These are phyloP conservation scores for Byssothecium circinans DNA, from an alignment of 2,329 filamentous ascomycete genomes.

Conservation along the genomic window DNA sequence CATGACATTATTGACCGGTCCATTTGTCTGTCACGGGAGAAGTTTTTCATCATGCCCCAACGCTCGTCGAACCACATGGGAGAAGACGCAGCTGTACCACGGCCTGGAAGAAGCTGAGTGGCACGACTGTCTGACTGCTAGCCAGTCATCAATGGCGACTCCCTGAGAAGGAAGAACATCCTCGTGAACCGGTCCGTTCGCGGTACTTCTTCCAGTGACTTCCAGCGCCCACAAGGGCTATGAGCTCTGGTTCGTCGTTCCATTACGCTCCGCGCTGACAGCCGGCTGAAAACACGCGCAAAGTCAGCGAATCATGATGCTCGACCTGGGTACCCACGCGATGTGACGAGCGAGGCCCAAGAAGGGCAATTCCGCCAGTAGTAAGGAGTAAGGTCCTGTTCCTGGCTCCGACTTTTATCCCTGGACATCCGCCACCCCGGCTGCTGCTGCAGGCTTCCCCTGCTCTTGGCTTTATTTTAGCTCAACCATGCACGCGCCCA, in stretches of 20 bases:
- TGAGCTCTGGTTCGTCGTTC: background rate
- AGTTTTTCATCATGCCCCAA: background rate
- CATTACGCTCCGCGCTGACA: conserved; percentile 2
- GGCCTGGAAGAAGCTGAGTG: background rate
- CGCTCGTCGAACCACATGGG: background rate
- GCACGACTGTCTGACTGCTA: background rate
- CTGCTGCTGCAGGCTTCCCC: conserved; percentile 22
- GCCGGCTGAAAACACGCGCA: conserved; percentile 5
- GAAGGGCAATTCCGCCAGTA: conserved; percentile 24
- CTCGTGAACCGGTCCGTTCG: background rate
- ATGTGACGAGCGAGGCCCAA: conserved; percentile 13
- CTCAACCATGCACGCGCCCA: conserved; percentile 23
- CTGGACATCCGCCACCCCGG: conserved; percentile 26
- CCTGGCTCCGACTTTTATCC: conserved; percentile 29
- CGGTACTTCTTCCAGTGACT: too few relatives aligned
- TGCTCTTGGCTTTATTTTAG: conserved; percentile 24
- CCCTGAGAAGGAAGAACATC: background rate
- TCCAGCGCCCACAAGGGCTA: too few relatives aligned
- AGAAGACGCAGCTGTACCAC: background rate
- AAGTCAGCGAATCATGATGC: conserved; percentile 19
- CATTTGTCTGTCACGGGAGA: background rate
- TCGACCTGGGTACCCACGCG: conserved; percentile 4
- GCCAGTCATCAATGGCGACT: background rate
- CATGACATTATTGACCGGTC: background rate
- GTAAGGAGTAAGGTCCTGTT: conserved; percentile 18